phyloP scores from a whole-genome alignment of 2,329 filamentous ascomycete species.

The Xylariaceae sp. region DNA sequence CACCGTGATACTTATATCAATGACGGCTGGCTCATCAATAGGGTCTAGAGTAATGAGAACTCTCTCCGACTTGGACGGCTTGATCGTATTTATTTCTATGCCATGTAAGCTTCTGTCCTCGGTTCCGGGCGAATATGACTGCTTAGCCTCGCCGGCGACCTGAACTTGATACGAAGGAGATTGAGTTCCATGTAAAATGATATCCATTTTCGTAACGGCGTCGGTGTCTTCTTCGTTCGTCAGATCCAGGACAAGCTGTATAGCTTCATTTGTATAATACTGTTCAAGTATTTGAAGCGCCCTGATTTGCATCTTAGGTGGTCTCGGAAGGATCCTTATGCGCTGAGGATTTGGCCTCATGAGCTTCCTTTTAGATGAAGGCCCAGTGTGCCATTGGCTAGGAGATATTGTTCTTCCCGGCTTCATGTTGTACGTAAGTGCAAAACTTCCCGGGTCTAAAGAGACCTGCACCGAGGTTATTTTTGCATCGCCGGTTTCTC shows the following conservation, averaged over 20 bases:
- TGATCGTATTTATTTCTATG: slow-evolving; percentile 46
- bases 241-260: slow-evolving; percentile 65
- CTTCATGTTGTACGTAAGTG: slow-evolving; percentile 61
- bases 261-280: slow-evolving; percentile 80
- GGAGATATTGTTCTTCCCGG: slow-evolving; percentile 42
- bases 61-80: slow-evolving; percentile 40
- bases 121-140: slow-evolving; percentile 32
- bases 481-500: slow-evolving; percentile 75
- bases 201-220: slow-evolving; percentile 66
- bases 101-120: slow-evolving; percentile 44
- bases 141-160: slow-evolving; percentile 34
- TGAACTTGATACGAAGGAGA: slow-evolving; percentile 45
- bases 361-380: slow-evolving; percentile 43
- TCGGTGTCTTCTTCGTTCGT: slow-evolving; percentile 80
- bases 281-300: slow-evolving; percentile 60
- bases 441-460: slow-evolving; percentile 62
- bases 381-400: slow-evolving; percentile 49
- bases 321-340: slow-evolving; percentile 77
- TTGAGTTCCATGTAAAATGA: slow-evolving; percentile 59
- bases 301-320: slow-evolving; percentile 81
- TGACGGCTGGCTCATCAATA: slow-evolving; percentile 48
- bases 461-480: slow-evolving; percentile 60
- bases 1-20: slow-evolving; percentile 68
- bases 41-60: slow-evolving; percentile 49
- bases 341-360: slow-evolving; percentile 48